Evolutionary conservation across 208 protist species (phyloP).

Genomic region (Herpetomonas tarakana): DNA sequence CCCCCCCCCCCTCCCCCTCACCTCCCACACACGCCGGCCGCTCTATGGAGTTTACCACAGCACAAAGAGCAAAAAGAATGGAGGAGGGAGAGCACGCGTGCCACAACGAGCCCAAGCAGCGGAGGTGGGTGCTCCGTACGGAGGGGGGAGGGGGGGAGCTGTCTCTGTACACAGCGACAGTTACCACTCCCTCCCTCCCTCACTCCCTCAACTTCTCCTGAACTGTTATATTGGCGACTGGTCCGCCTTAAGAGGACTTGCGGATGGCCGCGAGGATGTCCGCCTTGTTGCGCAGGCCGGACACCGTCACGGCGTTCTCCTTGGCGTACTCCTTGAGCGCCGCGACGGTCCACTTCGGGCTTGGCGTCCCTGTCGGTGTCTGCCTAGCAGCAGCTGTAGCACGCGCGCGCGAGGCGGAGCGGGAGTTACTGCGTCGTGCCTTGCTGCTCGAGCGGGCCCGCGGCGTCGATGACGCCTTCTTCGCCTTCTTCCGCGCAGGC

Average conservation of each 20-base stretch:
- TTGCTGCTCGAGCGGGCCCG: neutral
- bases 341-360: constrained; percentile 59
- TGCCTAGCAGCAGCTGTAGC: neutral
- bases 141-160: no score
- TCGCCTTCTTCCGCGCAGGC: constrained; percentile 3
- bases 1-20: no score
- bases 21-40: no score
- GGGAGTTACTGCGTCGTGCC: neutral
- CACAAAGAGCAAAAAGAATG: no score
- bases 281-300: constrained; percentile 40
- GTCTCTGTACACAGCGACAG: no score
- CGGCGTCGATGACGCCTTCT: neutral
- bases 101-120: no score
- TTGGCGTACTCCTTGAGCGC: constrained; percentile 64
- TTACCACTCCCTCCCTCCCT: no score
- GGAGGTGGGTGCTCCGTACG: no score
- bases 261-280: constrained; percentile 65
- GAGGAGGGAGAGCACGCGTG: no score
- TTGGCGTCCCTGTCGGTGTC: constrained; percentile 21
- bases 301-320: constrained; percentile 47
- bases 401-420: constrained; percentile 8
- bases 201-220: no score
- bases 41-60: no score
- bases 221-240: no score
- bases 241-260: constrained; percentile 10